Conservation (phyloP, 2,329 filamentous ascomycete species). For the Seiridium cupressi region DNA sequence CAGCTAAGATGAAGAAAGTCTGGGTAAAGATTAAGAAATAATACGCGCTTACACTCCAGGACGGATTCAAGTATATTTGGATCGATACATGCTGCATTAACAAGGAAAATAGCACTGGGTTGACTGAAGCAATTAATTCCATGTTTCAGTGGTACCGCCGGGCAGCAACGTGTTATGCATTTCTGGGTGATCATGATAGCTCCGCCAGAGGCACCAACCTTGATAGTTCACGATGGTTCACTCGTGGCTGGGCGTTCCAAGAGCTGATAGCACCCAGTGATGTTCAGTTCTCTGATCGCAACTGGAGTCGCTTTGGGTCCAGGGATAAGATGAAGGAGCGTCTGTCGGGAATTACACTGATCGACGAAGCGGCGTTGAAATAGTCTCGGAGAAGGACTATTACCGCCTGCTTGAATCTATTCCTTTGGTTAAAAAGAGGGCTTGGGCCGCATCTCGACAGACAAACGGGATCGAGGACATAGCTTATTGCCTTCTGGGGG, state of each 20-base stretch:
- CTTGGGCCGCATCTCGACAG: neutral
- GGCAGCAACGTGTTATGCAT: neutral
- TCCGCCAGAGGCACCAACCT: neutral
- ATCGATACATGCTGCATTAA: neutral
- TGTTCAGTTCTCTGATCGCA: neutral
- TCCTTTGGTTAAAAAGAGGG: neutral
- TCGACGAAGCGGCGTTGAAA: neutral
- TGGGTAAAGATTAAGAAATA: neutral
- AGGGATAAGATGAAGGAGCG: neutral
- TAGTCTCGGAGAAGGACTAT: neutral
- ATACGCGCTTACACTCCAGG: neutral
- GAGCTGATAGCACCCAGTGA: neutral
- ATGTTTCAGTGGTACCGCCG: neutral
- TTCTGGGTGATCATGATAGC: neutral
- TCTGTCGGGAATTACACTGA: neutral
- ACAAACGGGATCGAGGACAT: neutral
- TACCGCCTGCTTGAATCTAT: neutral
- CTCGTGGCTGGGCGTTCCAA: neutral
- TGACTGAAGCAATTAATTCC: neutral
- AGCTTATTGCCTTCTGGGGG: neutral
- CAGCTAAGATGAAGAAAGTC: neutral
- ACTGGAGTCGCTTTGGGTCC: neutral
- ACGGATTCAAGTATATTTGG: neutral
- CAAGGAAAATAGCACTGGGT: neutral
- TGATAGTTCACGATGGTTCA: neutral